Conservation (phyloP, 352 stramenopile genomes). For the Saprolegnia parasitica region DNA sequence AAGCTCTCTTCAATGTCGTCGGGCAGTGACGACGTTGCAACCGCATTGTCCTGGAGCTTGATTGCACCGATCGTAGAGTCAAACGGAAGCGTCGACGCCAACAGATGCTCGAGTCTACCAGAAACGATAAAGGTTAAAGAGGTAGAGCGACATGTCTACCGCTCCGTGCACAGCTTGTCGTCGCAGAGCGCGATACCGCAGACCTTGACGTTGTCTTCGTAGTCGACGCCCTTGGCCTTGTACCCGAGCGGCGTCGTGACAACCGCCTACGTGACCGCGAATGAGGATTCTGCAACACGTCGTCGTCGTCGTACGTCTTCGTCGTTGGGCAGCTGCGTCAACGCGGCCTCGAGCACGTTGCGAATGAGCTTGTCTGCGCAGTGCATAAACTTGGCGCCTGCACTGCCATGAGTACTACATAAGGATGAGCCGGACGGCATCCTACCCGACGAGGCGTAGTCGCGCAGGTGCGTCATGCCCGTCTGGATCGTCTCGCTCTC, state of each 20-base stretch:
- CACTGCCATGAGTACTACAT: neutral
- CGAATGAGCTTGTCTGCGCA: constrained; percentile 68
- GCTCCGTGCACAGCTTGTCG: constrained; percentile 5
- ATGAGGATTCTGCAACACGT: neutral
- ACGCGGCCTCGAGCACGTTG: constrained; percentile 57
- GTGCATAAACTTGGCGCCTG: constrained; percentile 61
- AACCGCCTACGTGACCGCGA: constrained; percentile 40
- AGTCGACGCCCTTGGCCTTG: constrained; percentile 61
- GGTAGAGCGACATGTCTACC: constrained; percentile 1
- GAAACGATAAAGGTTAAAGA: too few species aligned
- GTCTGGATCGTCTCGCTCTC: constrained; percentile 83
- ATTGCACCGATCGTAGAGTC: constrained; percentile 60
- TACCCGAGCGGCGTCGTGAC: constrained; percentile 71
- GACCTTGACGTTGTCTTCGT: constrained; percentile 76
- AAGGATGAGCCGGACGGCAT: neutral
- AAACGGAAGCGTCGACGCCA: constrained; percentile 56
- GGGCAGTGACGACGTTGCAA: constrained; percentile 50
- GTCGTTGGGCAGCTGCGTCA: constrained; percentile 77
- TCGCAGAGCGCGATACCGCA: constrained; percentile 55
- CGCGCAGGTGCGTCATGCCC: constrained; percentile 71
- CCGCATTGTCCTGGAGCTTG: constrained; percentile 35
- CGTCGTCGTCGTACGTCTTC: constrained; percentile 45
- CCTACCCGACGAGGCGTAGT: constrained; percentile 37
- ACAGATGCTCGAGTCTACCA: constrained; percentile 45
- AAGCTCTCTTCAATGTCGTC: constrained; percentile 61